Conservation (phyloP, 176 grass and related monocot species). For the Tuctoria greenei region DNA sequence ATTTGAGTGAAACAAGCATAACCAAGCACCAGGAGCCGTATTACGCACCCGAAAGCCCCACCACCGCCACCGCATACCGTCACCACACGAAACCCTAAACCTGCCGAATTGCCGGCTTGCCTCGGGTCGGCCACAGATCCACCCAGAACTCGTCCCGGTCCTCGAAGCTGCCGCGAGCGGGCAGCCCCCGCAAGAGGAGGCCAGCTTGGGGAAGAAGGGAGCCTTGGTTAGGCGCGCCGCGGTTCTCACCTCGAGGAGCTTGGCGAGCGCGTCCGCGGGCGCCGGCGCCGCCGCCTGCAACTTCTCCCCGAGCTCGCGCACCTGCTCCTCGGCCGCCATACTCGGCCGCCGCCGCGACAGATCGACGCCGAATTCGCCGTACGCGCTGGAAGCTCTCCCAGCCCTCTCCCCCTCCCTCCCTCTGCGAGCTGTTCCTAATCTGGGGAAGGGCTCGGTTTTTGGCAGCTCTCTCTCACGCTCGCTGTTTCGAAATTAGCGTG, state of each 20-base stretch:
- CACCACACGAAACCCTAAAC: slow-evolving; percentile 49
- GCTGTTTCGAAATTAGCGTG: slow-evolving; percentile 52
- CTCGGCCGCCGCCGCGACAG: slow-evolving; percentile 44
- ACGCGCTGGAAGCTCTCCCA: slow-evolving; percentile 20
- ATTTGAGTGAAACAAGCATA: not conserved
- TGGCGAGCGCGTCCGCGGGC: slow-evolving; percentile 57
- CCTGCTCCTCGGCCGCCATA: slow-evolving; percentile 70
- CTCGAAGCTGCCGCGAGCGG: not conserved
- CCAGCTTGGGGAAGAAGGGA: not conserved
- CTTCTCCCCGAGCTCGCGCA: slow-evolving; percentile 87
- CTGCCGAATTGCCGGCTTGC: slow-evolving; percentile 23
- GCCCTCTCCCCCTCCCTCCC: not conserved
- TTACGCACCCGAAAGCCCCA: not conserved
- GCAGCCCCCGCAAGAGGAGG: not conserved
- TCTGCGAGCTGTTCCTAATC: slow-evolving; percentile 40
- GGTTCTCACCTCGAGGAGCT: slow-evolving; percentile 76
- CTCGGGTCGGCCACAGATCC: slow-evolving; percentile 38
- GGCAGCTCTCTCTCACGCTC: slow-evolving; percentile 22
- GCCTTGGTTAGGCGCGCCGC: not conserved
- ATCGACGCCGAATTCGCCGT: slow-evolving; percentile 40
- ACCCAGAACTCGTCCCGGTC: slow-evolving; percentile 1
- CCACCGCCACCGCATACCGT: too few relatives aligned
- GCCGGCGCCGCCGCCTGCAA: slow-evolving; percentile 54
- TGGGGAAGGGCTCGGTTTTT: slow-evolving; percentile 16
- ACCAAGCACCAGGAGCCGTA: not conserved